These are phyloP conservation scores for Mortierella sp. DNA, from an alignment of 371 early-diverging fungal genomes.

Conservation along the genomic window DNA sequence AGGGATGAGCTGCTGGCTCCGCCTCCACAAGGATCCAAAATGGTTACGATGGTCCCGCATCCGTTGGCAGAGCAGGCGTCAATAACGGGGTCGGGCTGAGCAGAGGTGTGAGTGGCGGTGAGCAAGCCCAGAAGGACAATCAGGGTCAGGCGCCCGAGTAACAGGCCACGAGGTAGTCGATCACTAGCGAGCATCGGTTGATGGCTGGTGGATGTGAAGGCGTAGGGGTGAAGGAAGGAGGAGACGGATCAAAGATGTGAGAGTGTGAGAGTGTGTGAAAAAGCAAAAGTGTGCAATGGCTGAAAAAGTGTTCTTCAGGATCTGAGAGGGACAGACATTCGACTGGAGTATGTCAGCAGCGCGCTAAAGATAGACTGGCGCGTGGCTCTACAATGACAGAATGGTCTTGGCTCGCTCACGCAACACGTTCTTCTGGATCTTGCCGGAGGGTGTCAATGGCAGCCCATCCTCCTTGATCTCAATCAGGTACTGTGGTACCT, in stretches of 20 bases:
- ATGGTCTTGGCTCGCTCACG: conserved; percentile 35
- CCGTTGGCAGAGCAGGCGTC: conserved; percentile 19
- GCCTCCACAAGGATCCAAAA: conserved; percentile 50
- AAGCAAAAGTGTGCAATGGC: no score
- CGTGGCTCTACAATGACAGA: no score
- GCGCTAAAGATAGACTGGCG: no score
- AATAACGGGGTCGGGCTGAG: conserved; percentile 26
- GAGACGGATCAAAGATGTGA: no score
- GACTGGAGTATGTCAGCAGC: no score
- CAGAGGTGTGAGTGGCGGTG: not conserved
- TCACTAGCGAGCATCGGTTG: no score
- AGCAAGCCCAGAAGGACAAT: not conserved
- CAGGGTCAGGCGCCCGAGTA: not conserved
- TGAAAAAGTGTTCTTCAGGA: no score
- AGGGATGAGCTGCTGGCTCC: conserved; percentile 36
- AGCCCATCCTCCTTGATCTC: conserved; percentile 38
- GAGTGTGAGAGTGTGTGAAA: no score
- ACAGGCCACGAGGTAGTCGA: not conserved
- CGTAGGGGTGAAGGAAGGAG: no score
- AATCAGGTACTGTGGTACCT: conserved; percentile 53
- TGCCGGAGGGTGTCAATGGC: conserved; percentile 57
- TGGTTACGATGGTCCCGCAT: conserved; percentile 22
- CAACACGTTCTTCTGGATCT: conserved; percentile 56
- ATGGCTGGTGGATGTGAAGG: no score
- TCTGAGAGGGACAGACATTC: no score